Conservation (phyloP, 2,329 filamentous ascomycete genomes). For the Aspergillus sp. region DNA sequence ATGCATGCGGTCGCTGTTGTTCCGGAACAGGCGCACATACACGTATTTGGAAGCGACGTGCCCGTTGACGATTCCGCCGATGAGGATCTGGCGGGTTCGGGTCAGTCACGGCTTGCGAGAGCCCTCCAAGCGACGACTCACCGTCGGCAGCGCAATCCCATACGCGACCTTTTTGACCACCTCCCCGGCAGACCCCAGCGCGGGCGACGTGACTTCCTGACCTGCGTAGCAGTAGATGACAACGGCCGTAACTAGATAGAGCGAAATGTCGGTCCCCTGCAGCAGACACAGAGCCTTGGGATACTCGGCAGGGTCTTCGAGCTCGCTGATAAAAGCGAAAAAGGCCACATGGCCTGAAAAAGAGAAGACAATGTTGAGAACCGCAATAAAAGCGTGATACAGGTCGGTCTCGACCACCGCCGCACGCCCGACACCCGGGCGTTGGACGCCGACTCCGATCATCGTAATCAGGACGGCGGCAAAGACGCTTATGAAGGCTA, state of each 20-base stretch:
- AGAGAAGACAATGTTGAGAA: conserved; percentile 59
- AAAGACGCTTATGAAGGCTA: conserved; percentile 51
- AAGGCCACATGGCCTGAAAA: conserved; percentile 58
- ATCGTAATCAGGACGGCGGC: conserved; percentile 55
- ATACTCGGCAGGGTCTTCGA: conserved; percentile 50
- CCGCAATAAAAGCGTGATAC: conserved; percentile 46
- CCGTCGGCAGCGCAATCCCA: conserved; percentile 56
- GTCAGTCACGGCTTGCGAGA: not conserved
- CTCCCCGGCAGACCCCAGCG: conserved; percentile 50
- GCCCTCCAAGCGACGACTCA: conserved; percentile 8
- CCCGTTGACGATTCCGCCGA: conserved; percentile 59
- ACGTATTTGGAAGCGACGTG: conserved; percentile 56
- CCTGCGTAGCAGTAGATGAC: conserved; percentile 60
- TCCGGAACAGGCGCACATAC: conserved; percentile 52
- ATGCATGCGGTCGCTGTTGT: conserved; percentile 45
- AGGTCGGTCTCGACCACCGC: conserved; percentile 35
- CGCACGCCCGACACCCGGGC: conserved; percentile 25
- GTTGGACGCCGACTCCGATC: conserved; percentile 49
- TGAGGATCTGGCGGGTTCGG: conserved; percentile 45
- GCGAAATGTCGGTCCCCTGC: conserved; percentile 46
- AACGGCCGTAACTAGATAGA: conserved; percentile 57
- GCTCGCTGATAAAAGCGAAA: conserved; percentile 55
- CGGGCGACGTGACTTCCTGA: conserved; percentile 50
- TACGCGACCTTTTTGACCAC: conserved; percentile 53
- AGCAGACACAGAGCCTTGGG: conserved; percentile 52